A percentile compares a stretch with the other conserved stretches of the same genome.
These are phyloP conservation scores for Ophiocordyceps sinensis DNA, from an alignment of 2,329 filamentous ascomycete genomes.

Conservation along the genomic window DNA sequence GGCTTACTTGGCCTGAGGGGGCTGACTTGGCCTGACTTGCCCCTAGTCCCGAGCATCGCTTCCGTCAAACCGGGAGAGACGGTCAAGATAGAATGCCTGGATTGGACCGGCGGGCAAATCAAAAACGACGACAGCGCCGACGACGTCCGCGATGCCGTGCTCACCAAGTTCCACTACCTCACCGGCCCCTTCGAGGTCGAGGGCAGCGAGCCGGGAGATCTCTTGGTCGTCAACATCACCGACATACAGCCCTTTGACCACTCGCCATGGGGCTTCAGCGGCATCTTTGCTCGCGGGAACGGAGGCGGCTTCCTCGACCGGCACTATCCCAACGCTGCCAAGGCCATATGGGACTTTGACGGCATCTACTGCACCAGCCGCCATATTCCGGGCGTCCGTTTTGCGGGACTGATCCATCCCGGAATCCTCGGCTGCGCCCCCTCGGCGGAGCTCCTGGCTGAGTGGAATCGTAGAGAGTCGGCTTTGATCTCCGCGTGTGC, in stretches of 20 bases:
- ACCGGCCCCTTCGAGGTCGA: conserved; percentile 82
- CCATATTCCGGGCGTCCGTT: conserved; percentile 77
- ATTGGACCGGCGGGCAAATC: conserved; percentile 78
- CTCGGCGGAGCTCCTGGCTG: conserved; percentile 58
- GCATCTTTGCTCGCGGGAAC: conserved; percentile 65
- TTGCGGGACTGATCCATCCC: conserved; percentile 80
- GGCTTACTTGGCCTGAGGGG: background rate
- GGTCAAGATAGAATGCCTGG: conserved; percentile 85
- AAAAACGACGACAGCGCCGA: conserved; percentile 82
- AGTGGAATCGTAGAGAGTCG: conserved; percentile 73
- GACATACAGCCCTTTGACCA: conserved; percentile 83
- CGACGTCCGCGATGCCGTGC: conserved; percentile 70
- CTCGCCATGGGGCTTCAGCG: conserved; percentile 81
- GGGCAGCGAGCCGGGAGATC: conserved; percentile 69
- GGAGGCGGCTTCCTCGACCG: conserved; percentile 84
- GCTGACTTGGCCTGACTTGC: too few relatives aligned
- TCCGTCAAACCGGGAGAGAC: conserved; percentile 72
- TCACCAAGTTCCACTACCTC: conserved; percentile 76
- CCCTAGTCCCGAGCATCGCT: conserved; percentile 54
- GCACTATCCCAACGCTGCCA: conserved; percentile 65
- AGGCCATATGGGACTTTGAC: conserved; percentile 45
- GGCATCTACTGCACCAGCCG: conserved; percentile 61
- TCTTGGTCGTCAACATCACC: conserved; percentile 79
- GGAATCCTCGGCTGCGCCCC: conserved; percentile 86
- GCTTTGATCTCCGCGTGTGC: conserved; percentile 53